Evolutionary conservation across 2,329 filamentous ascomycete species (phyloP), one percentile per base, ranked within the genome.

Genomic region (Penicillium sp.): DNA sequence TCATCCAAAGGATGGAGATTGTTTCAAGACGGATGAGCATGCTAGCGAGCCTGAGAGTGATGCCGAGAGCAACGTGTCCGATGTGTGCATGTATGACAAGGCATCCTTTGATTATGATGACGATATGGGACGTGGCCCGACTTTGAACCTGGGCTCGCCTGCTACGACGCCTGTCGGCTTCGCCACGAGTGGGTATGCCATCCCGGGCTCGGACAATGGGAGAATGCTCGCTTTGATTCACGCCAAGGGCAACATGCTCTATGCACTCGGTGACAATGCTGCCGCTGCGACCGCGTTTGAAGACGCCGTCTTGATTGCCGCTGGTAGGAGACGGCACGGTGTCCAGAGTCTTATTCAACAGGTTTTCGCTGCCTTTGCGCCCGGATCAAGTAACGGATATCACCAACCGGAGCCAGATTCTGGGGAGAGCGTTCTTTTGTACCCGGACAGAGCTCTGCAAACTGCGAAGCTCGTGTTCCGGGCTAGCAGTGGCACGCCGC

Each of bases 161-260:
- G 66, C 74, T 31, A 57, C 44, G 10, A 41, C 61, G n/a, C 63
- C 73, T 20, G 67, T 70, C 20, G 78, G 87, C 0, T 91, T 88
- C 66, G 88, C 85, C 1, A 87, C 86, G 4, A 94, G 89, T 69
- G 92, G 91, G 14, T 97, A 95, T 69, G 82, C 85, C 13, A 86
- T 99, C 39, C 82, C 91, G 5, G 91, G 87, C 2, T 84, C 82
- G 39, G 94, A 99, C 61, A 97, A 96, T 67, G 94, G 92, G 8
- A 84, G 94, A 53, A 90, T 99, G 64, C 81, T 99, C 40, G 89
- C 91, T n/a, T 80, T 99, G 14, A 85, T 97, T 36, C 94, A 99
- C 72, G 92, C 92, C 18, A 99, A 97, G 71, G 94, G 92, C n/a
- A 97, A 97, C 57, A 95, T 97, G 87, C 79, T 97, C 1, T 99